Evolutionary conservation across 805 yeast species (phyloP).

Genomic region (Yarrowia hollandica): DNA sequence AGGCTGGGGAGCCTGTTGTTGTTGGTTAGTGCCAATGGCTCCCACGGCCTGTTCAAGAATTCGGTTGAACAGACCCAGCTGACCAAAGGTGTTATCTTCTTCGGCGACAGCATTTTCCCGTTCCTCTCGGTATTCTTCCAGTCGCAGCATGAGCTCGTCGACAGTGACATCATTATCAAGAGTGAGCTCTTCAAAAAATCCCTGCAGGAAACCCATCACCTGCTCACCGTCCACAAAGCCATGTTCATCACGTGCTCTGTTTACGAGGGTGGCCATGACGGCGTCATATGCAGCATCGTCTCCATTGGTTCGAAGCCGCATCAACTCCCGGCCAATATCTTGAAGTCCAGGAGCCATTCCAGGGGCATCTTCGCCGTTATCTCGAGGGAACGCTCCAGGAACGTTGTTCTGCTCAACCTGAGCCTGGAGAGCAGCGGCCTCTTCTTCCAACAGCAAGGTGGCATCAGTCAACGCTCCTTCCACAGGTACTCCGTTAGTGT

Average conservation of each 20-base stretch:
- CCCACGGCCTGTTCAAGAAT: conserved; percentile 11
- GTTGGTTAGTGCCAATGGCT: conserved; percentile 20
- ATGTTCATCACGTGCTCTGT: conserved; percentile 10
- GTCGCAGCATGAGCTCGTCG: conserved; percentile 8
- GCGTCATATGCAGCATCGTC: conserved; percentile 27
- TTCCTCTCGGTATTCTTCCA: conserved; percentile 4
- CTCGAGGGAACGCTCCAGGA: conserved; percentile 10
- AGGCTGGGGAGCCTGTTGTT: not conserved
- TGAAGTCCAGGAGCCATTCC: conserved; percentile 4
- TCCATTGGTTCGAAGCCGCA: conserved; percentile 22
- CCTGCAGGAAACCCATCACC: conserved; percentile 15
- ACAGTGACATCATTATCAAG: conserved; percentile 7
- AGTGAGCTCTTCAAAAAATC: conserved; percentile 13
- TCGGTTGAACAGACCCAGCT: conserved; percentile 14
- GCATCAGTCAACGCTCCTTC: not conserved
- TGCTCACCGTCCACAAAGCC: conserved; percentile 17
- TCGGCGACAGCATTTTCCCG: conserved; percentile 15
- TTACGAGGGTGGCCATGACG: conserved; percentile 4
- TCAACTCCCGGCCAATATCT: conserved; percentile 15
- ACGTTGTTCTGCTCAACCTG: conserved; percentile 8
- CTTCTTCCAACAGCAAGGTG: not conserved
- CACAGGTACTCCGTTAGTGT: not conserved
- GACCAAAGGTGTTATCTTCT: conserved; percentile 3
- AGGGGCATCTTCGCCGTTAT: not conserved
- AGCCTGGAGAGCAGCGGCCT: conserved; percentile 9